These are phyloP conservation scores for Jimgerdemannia lactiflua DNA, from an alignment of 192 early-diverging fungal species.

Conservation along the genomic window DNA sequence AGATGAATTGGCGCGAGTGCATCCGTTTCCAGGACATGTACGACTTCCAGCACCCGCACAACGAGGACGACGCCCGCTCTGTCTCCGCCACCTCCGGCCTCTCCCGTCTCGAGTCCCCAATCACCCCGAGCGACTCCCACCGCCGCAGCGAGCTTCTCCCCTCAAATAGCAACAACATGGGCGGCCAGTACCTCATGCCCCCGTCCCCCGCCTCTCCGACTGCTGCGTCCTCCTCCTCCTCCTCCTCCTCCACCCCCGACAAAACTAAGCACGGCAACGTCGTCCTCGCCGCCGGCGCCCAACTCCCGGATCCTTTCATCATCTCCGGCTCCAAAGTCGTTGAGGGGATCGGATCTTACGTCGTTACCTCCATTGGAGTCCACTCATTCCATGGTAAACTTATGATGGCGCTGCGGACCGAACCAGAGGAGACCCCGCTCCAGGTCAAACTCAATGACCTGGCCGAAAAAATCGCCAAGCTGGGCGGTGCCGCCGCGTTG, in stretches of 20 bases:
- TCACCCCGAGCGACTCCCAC: conserved; percentile 1
- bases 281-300: conserved; percentile 20
- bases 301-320: conserved; percentile 74
- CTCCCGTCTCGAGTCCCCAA: conserved; percentile 10
- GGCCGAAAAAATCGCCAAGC: conserved; percentile 92
- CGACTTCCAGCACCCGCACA: conserved; percentile 36
- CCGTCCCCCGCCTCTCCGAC: conserved; percentile 4
- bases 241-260: neutral
- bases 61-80: conserved; percentile 19
- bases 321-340: conserved; percentile 91
- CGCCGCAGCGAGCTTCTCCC: conserved; percentile 33
- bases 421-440: conserved; percentile 86
- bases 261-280: conserved; percentile 16
- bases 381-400: conserved; percentile 89
- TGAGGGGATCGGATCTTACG: conserved; percentile 84
- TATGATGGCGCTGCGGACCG: conserved; percentile 84
- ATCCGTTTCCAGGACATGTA: conserved; percentile 18
- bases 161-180: conserved; percentile 28
- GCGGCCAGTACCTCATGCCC: conserved; percentile 8
- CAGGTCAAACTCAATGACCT: conserved; percentile 87
- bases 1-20: conserved; percentile 58
- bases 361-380: conserved; percentile 81
- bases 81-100: neutral
- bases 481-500: conserved; percentile 81
- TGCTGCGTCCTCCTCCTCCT: conserved; percentile 3